These are phyloP conservation scores for Clavispora carvajalis DNA, from an alignment of 805 yeast genomes.

Conservation along the genomic window DNA sequence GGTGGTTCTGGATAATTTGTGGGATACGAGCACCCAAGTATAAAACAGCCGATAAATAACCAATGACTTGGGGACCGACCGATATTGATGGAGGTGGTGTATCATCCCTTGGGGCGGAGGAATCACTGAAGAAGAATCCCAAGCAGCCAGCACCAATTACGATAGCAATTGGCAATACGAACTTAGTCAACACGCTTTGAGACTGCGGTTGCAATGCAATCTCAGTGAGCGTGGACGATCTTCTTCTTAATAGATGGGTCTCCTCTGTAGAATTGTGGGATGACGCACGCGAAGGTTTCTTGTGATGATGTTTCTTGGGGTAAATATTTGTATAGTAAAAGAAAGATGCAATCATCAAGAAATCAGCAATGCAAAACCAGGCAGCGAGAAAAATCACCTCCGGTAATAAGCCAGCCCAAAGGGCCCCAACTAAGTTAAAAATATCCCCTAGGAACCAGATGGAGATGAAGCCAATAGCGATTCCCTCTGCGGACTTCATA, in stretches of 20 bases:
- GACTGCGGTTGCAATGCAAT: conserved; percentile 43
- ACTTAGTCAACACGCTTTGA: conserved; percentile 44
- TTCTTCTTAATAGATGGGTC: conserved; percentile 39
- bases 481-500: conserved; percentile 68
- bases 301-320: conserved; percentile 29
- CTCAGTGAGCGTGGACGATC: conserved; percentile 49
- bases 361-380: conserved; percentile 75
- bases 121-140: conserved; percentile 52
- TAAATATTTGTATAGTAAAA: conserved; percentile 49
- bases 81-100: conserved; percentile 24
- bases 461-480: conserved; percentile 59
- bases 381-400: conserved; percentile 64
- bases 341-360: conserved; percentile 51
- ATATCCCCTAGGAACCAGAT: conserved; percentile 74
- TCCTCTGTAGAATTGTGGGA: conserved; percentile 13
- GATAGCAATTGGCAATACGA: conserved; percentile 54
- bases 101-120: conserved; percentile 18
- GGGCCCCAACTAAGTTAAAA: conserved; percentile 59
- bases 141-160: conserved; percentile 58
- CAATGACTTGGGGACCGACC: conserved; percentile 61
- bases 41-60: conserved; percentile 62
- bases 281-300: conserved; percentile 1
- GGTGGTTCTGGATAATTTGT: conserved; percentile 76
- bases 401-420: conserved; percentile 67
- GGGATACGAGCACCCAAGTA: conserved; percentile 72